A percentile compares a stretch with the other conserved stretches of the same genome.
Evolutionary conservation across 164 flowering plant species (phyloP).

Genomic region (Berberis thunbergii): DNA sequence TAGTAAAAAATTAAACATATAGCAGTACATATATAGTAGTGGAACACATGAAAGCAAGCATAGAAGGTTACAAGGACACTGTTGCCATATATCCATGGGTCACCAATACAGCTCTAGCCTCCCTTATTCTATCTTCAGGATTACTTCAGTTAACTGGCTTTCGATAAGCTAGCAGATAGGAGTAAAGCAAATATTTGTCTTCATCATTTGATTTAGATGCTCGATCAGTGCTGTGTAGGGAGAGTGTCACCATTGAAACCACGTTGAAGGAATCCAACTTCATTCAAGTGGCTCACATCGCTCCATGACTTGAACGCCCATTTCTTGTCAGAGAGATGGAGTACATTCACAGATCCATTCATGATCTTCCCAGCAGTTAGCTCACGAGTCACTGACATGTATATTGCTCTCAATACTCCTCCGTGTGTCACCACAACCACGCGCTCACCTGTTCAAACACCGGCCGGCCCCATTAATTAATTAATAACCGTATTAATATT

Average conservation of each 20-base stretch:
- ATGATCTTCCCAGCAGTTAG: slow-evolving; percentile 18
- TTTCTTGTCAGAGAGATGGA: slow-evolving; percentile 19
- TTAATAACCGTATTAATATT: too few species aligned
- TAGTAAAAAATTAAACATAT: too few species aligned
- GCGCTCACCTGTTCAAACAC: slow-evolving; percentile 15
- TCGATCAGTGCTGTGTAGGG: neutral
- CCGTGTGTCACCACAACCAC: slow-evolving; percentile 27
- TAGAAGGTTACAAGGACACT: too few species aligned
- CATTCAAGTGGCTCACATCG: slow-evolving; percentile 24
- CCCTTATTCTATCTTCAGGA: too few species aligned
- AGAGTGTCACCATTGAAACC: slow-evolving; percentile 22
- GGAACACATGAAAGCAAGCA: too few species aligned
- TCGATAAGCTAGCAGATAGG: too few species aligned
- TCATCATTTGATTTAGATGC: too few species aligned
- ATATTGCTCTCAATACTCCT: slow-evolving; percentile 20
- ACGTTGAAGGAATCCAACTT: slow-evolving; percentile 23
- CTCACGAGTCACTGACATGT: slow-evolving; percentile 18
- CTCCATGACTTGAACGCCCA: slow-evolving; percentile 27
- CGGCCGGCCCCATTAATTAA: neutral
- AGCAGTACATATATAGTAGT: too few species aligned
- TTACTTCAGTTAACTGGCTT: too few species aligned
- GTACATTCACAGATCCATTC: slow-evolving; percentile 22
- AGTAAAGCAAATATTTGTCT: too few species aligned
- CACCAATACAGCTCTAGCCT: too few species aligned
- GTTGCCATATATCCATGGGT: too few species aligned